Base-by-base conservation (phyloP, 495 filamentous ascomycete species). In the Lasiosphaeria miniovina region DNA sequence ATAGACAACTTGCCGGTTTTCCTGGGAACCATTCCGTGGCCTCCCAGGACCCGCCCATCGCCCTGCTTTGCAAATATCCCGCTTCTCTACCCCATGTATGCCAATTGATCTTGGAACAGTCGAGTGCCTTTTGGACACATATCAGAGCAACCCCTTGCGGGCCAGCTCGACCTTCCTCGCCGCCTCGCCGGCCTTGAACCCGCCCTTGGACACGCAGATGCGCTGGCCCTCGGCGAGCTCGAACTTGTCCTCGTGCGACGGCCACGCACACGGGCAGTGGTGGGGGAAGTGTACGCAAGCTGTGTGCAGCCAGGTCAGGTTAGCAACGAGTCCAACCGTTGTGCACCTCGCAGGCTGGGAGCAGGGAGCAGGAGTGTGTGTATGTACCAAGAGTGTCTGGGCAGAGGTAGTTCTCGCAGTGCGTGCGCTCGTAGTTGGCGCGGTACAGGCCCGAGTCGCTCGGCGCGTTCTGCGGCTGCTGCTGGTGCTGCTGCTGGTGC, bases 261-360 rank as follows among this genome's bases (percentile, higher is more conserved):
- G 87, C 76, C 89, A 92, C 3, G 90, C 79, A 73, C 92, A 97
- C 6, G 92, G 92, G 71, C 92, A 97, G 74, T 97, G 92, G 73
- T 96, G 91, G 7, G 92, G 91, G 80, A 95, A 90, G 69, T 90
- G 86, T 3, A 97, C 92, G 77, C 92, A 97, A 6, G 90, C 87
- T 79, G 45, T 54, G 41, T 4, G 14, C 12, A 7, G 9, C 24
- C n/a, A 11, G 9, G 51, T n/a, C 49, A 3, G 36, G 12, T 58
- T 32, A 35, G 7, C 32, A 45, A 24, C 7, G 45, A 17, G 46
- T 45, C 14, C 14, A 1, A 12, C 12, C 10, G 31, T 43, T 55
- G 2, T 43, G 12, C 8, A 10, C 12, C 45, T 46, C 6, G 3
- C 11, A 1, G 38, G 12, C 15, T 1, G 12, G 6, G 36, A 49